Conservation (phyloP, 352 stramenopile genomes). For the Phytopythium ostracodes region DNA sequence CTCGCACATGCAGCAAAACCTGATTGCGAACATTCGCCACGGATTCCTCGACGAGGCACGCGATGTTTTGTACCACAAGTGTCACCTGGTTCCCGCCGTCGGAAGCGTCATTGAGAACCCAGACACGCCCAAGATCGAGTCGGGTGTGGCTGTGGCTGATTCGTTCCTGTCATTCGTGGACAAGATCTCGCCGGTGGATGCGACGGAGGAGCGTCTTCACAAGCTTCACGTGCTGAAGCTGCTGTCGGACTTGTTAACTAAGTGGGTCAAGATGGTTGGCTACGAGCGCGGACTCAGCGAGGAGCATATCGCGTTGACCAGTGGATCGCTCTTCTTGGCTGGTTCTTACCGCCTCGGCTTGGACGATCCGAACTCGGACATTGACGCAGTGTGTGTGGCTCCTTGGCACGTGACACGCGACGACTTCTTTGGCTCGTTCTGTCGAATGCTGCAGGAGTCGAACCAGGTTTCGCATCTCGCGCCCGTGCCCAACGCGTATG, state of each 20-base stretch:
- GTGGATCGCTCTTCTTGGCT: slow-evolving; percentile 71
- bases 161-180: slow-evolving; percentile 59
- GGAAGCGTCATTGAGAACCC: slow-evolving; percentile 51
- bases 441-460: slow-evolving; percentile 54
- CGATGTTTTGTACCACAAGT: slow-evolving; percentile 84
- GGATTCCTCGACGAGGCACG: slow-evolving; percentile 61
- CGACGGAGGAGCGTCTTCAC: slow-evolving; percentile 36
- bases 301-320: slow-evolving; percentile 71
- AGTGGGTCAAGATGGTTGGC: slow-evolving; percentile 76
- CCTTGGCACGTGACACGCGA: slow-evolving; percentile 79
- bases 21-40: slow-evolving; percentile 53
- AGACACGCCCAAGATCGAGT: slow-evolving; percentile 27
- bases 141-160: slow-evolving; percentile 24
- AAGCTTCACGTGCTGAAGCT: slow-evolving; percentile 71
- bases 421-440: slow-evolving; percentile 86
- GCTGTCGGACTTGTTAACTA: slow-evolving; percentile 64
- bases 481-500: slow-evolving; percentile 88
- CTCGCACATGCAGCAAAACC: slow-evolving; percentile 61
- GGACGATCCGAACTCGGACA: slow-evolving; percentile 80
- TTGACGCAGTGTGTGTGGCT: slow-evolving; percentile 79
- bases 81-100: slow-evolving; percentile 68
- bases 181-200: slow-evolving; percentile 48
- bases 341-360: slow-evolving; percentile 87
- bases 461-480: slow-evolving; percentile 67
- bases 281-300: slow-evolving; percentile 57